phyloP scores from a whole-genome alignment of 371 early-diverging fungal species.

The Fennellomyces sp. region DNA sequence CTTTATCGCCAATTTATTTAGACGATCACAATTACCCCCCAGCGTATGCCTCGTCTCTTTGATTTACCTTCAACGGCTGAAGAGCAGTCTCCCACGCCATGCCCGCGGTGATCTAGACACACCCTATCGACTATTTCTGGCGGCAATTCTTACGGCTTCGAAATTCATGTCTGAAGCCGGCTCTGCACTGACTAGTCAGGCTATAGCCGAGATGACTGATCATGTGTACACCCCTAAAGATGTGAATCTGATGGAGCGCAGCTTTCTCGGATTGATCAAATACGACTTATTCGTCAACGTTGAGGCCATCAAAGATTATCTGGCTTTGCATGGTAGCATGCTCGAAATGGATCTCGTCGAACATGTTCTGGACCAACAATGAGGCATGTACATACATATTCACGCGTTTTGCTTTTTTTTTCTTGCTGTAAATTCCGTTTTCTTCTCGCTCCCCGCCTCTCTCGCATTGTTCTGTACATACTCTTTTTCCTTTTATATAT shows the following conservation, averaged over 20 bases:
- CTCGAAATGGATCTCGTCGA: conserved; percentile 53
- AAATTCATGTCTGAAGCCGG: conserved; percentile 69
- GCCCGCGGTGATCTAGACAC: conserved; percentile 77
- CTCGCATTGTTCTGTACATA: too few relatives aligned
- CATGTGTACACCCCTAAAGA: conserved; percentile 66
- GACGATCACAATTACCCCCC: conserved; percentile 44
- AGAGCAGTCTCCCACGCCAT: conserved; percentile 59
- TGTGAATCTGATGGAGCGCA: conserved; percentile 56
- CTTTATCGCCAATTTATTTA: conserved; percentile 44
- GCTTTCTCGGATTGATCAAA: conserved; percentile 50
- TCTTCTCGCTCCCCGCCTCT: neutral
- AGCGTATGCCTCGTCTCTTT: conserved; percentile 64
- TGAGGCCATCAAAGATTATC: conserved; percentile 45
- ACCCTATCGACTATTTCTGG: conserved; percentile 76
- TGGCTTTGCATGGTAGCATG: conserved; percentile 43
- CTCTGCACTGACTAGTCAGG: conserved; percentile 57
- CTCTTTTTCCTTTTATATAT: neutral
- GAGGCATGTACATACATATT: too few relatives aligned
- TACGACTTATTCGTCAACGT: conserved; percentile 50
- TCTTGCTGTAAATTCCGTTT: neutral
- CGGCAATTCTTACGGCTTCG: conserved; percentile 70
- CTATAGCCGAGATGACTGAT: conserved; percentile 63
- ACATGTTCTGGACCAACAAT: conserved; percentile 27
- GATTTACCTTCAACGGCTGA: conserved; percentile 77
- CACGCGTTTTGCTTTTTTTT: neutral